A percentile compares a stretch with the other conserved stretches of the same genome.
phyloP scores from a whole-genome alignment of 75 land plant species.

The Pseudotsuga menziesii region DNA sequence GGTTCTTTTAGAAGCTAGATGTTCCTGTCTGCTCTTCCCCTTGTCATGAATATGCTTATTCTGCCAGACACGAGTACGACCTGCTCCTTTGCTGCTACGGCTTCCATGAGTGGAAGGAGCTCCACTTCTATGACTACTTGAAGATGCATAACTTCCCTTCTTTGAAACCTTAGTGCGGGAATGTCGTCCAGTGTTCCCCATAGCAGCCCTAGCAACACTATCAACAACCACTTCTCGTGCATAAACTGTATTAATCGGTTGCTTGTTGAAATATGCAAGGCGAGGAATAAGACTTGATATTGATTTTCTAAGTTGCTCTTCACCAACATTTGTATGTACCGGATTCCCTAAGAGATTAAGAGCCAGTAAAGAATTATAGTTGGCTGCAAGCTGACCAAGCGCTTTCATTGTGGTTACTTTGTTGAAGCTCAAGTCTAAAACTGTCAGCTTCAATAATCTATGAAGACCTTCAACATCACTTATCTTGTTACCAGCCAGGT shows the following conservation, averaged over 20 bases:
- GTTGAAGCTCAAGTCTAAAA: not conserved
- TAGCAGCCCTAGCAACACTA: conserved; percentile 67
- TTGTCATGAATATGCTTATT: no score
- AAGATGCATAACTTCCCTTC: conserved; percentile 13
- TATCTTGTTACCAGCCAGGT: conserved; percentile 91
- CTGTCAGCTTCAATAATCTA: conserved; percentile 68
- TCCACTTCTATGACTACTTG: not conserved
- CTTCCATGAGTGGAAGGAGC: not conserved
- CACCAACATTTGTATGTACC: conserved; percentile 35
- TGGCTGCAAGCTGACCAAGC: no score
- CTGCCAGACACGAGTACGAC: no score
- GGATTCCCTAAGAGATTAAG: conserved; percentile 80
- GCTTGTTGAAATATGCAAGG: conserved; percentile 73
- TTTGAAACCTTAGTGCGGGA: not conserved
- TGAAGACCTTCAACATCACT: conserved; percentile 93
- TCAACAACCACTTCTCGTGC: conserved; percentile 53
- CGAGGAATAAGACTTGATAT: conserved; percentile 50
- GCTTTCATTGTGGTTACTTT: no score
- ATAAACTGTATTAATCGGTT: conserved; percentile 59
- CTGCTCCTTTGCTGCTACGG: not conserved
- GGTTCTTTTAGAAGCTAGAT: conserved; percentile 1
- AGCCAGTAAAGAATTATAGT: no score
- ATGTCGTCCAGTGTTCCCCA: conserved; percentile 29
- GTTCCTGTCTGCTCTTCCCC: no score
- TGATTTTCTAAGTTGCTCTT: no score